A percentile compares a stretch with the other conserved stretches of the same genome.
phyloP scores from a whole-genome alignment of 495 filamentous ascomycete species.

The Hyphodiscus hymeniophilus region DNA sequence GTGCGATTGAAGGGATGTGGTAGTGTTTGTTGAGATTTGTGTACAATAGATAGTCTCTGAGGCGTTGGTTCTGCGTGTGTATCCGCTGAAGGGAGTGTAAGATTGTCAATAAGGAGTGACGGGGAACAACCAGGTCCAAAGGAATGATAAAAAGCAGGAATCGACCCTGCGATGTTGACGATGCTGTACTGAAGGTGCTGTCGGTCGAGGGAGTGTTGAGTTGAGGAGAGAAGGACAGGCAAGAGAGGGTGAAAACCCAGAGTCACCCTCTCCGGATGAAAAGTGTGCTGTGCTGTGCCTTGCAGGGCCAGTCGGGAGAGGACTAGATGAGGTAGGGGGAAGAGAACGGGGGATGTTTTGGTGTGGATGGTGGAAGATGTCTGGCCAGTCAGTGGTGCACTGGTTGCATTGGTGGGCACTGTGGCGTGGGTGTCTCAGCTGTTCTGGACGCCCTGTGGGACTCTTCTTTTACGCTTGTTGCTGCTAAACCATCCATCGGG shows the following conservation, averaged over 20 bases:
- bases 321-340: too few relatives aligned
- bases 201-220: slow-evolving; percentile 28
- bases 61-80: slow-evolving; percentile 10
- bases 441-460: too few relatives aligned
- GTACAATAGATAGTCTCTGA: neutral
- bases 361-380: neutral
- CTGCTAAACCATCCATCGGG: too few relatives aligned
- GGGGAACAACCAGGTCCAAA: slow-evolving; percentile 35
- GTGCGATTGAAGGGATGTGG: neutral
- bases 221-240: slow-evolving; percentile 24
- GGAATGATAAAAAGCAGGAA: slow-evolving; percentile 26
- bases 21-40: neutral
- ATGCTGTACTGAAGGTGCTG: slow-evolving; percentile 21
- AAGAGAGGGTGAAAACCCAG: slow-evolving; percentile 24
- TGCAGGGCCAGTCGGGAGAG: too few relatives aligned
- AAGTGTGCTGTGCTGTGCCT: too few relatives aligned
- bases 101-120: slow-evolving; percentile 28
- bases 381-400: too few relatives aligned
- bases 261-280: slow-evolving; percentile 7
- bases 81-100: slow-evolving; percentile 16
- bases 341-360: slow-evolving; percentile 5
- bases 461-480: too few relatives aligned
- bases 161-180: slow-evolving; percentile 23
- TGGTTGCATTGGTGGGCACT: too few relatives aligned
- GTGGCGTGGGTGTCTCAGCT: too few relatives aligned